A percentile compares a stretch with the other conserved stretches of the same genome.
Conservation (phyloP, 768 basidiomycete species). For the Podaxis sp. region DNA sequence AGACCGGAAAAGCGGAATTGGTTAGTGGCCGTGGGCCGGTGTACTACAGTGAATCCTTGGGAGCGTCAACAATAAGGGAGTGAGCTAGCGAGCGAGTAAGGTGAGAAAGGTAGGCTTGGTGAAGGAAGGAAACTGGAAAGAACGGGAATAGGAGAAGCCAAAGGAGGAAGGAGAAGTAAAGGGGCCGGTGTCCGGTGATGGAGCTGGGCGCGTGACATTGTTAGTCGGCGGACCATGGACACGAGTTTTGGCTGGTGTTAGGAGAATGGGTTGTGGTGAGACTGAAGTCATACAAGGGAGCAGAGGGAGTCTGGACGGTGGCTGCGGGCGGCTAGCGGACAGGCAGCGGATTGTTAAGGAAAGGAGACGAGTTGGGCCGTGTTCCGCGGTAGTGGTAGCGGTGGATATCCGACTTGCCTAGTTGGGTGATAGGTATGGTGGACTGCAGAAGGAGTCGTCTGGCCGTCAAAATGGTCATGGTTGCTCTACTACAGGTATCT, state of each 20-base stretch:
- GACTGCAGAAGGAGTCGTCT: neutral
- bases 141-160: neutral
- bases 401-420: neutral
- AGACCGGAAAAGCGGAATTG: neutral
- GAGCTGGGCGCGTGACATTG: neutral
- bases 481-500: neutral
- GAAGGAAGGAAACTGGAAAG: neutral
- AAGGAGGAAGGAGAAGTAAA: neutral
- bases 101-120: slow-evolving; percentile 7
- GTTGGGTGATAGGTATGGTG: neutral
- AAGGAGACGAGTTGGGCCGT: neutral
- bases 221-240: neutral
- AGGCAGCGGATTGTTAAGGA: neutral
- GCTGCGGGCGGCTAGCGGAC: neutral
- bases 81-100: neutral
- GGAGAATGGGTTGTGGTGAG: neutral
- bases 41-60: no score
- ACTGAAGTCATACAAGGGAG: neutral
- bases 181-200: neutral
- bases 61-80: no score
- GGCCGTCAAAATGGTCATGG: neutral
- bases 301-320: neutral
- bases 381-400: neutral
- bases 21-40: neutral
- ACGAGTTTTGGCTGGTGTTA: neutral